Conservation (phyloP, 2,329 filamentous ascomycete species). For the Diaporthe sp. region DNA sequence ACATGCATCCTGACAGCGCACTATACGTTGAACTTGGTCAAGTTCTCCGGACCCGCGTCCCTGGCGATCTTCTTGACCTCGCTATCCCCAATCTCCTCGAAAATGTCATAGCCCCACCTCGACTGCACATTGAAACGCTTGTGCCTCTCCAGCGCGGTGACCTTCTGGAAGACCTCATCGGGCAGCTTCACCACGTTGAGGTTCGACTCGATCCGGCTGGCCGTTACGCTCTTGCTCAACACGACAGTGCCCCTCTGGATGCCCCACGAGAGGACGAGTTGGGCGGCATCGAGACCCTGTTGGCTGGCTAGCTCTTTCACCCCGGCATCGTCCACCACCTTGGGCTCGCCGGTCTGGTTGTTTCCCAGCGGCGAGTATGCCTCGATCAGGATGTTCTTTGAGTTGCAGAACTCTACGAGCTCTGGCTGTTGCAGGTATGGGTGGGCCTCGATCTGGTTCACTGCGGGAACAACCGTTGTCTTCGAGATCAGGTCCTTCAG, state of each 20-base stretch:
- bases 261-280: slow-evolving; percentile 61
- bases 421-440: slow-evolving; percentile 75
- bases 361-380: slow-evolving; percentile 76
- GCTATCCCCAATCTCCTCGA: slow-evolving; percentile 56
- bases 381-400: slow-evolving; percentile 71
- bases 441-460: slow-evolving; percentile 79
- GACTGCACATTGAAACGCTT: slow-evolving; percentile 59
- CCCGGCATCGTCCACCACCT: slow-evolving; percentile 62
- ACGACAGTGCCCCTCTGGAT: slow-evolving; percentile 59
- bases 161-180: slow-evolving; percentile 51
- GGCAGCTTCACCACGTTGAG: slow-evolving; percentile 55
- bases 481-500: slow-evolving; percentile 61
- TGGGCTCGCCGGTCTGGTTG: slow-evolving; percentile 52
- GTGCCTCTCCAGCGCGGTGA: slow-evolving; percentile 56
- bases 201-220: slow-evolving; percentile 56
- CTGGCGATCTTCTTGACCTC: slow-evolving; percentile 51
- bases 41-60: slow-evolving; percentile 53
- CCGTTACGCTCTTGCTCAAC: slow-evolving; percentile 60
- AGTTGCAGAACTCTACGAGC: slow-evolving; percentile 68
- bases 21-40: slow-evolving; percentile 51
- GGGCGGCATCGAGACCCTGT: slow-evolving; percentile 55
- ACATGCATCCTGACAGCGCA: not conserved
- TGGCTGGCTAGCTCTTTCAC: slow-evolving; percentile 62
- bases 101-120: slow-evolving; percentile 60
- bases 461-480: slow-evolving; percentile 69